Evolutionary conservation across 306 rosid species (phyloP), one percentile per base, ranked within the genome.

Genomic region (Malus asiatica): DNA sequence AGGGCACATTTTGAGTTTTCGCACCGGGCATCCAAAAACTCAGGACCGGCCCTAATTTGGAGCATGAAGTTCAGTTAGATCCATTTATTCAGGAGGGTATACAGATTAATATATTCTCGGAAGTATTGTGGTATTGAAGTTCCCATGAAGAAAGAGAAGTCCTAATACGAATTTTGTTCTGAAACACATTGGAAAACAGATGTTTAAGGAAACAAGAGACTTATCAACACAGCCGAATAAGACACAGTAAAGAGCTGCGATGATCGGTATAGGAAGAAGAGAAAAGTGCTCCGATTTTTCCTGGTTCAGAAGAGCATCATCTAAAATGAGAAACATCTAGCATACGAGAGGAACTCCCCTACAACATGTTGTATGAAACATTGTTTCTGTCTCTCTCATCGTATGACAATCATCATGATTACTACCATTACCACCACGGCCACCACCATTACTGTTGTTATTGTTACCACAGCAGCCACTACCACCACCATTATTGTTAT

Each of bases 121-220:
- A 94, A 91, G 82, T 90, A 91, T 77, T 91, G 97, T 14, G 98
- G 97, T 27, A 94, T 79, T 32, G 96, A 94, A 57, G 91, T 52
- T 48, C 97, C 96, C 58, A 94, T 68, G 85, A 91, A 91, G 89
- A 91, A 90, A 61, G 98, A 90, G 45, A 83, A 81, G 25, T 27
- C 95, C 97, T 72, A 94, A 73, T 55, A 94, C 73, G 40, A 94
- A 85, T 65, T 91, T 90, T 29, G 97, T 87, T 86, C 93, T 82
- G 83, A 92, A 92, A 77, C 89, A 51, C 20, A 48, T 51, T 60
- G 35, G 15, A 25, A 60, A 51, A 15, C 27, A 72, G 55, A 55
- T 14, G 44, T 45, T 13, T 57, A 23, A 51, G 22, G 65, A 78
- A 57, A 66, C 11, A 72, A 60, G n/a, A 27, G 9, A 78, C 93